Conservation (phyloP, 2,329 filamentous ascomycete species). For the Aspergillus sp. region DNA sequence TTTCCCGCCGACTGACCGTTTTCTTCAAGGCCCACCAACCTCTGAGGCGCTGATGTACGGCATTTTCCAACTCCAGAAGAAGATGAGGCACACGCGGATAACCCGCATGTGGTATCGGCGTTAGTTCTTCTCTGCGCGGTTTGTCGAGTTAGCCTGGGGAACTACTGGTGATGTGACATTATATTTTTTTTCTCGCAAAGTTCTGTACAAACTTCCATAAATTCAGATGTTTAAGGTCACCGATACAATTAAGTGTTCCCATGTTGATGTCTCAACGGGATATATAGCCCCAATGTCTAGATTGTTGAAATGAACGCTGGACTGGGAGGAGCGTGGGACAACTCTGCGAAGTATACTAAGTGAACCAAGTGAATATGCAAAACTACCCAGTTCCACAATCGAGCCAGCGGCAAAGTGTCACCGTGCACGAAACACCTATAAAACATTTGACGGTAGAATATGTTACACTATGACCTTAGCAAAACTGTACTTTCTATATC, state of each 20-base stretch:
- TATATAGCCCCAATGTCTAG: too few relatives aligned
- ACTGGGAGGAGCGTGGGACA: neutral
- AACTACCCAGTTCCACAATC: too few relatives aligned
- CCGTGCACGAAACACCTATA: too few relatives aligned
- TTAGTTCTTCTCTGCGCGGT: constrained; percentile 23
- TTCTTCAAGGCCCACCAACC: constrained; percentile 49
- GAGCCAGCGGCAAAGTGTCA: too few relatives aligned
- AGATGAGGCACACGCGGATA: constrained; percentile 64
- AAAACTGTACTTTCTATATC: too few relatives aligned
- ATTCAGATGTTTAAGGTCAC: neutral
- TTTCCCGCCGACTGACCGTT: constrained; percentile 1
- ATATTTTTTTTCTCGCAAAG: constrained; percentile 3
- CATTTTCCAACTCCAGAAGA: constrained; percentile 78
- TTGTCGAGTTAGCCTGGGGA: neutral
- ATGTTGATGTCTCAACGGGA: neutral
- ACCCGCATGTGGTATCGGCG: constrained; percentile 60
- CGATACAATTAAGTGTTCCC: neutral
- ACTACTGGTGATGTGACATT: constrained; percentile 2
- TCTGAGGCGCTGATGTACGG: constrained; percentile 60
- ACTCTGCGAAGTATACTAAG: neutral
- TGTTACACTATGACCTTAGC: too few relatives aligned
- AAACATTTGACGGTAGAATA: too few relatives aligned
- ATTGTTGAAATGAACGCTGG: too few relatives aligned
- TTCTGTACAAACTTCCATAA: constrained; percentile 8
- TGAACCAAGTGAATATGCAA: too few relatives aligned